These are phyloP conservation scores for Mollisiaceae sp. DNA, from an alignment of 2,329 filamentous ascomycete genomes.

Conservation along the genomic window DNA sequence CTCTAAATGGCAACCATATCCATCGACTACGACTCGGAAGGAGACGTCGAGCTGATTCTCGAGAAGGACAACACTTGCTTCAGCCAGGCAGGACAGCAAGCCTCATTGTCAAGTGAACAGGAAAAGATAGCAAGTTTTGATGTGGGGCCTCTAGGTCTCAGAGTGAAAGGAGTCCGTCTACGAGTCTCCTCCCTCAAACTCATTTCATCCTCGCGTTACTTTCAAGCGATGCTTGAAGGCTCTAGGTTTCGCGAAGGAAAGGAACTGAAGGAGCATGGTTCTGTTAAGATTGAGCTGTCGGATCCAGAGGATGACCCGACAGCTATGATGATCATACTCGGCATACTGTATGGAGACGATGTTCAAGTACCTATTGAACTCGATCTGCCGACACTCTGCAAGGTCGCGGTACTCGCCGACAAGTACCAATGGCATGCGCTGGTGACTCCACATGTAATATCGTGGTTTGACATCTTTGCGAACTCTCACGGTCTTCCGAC, in stretches of 20 bases:
- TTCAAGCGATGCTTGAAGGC: constrained; percentile 13
- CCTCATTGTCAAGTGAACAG: neutral
- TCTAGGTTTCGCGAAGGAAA: constrained; percentile 5
- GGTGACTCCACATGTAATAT: neutral
- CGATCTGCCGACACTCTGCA: constrained; percentile 7
- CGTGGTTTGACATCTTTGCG: constrained; percentile 1
- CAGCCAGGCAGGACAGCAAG: neutral
- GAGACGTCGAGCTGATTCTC: constrained; percentile 13
- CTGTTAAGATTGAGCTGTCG: constrained; percentile 4
- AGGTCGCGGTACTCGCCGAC: constrained; percentile 8
- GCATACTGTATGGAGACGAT: constrained; percentile 12
- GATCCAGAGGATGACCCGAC: constrained; percentile 13
- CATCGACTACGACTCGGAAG: constrained; percentile 9
- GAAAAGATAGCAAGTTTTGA: neutral
- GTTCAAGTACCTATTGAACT: constrained; percentile 5
- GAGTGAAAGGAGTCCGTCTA: neutral
- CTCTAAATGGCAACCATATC: constrained; percentile 9
- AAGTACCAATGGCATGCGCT: constrained; percentile 17
- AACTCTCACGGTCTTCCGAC: neutral
- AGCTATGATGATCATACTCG: constrained; percentile 16
- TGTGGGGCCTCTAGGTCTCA: constrained; percentile 5
- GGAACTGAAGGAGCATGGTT: constrained; percentile 9
- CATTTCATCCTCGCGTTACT: constrained; percentile 13
- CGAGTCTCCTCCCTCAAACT: constrained; percentile 15
- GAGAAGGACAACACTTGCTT: neutral